Conservation (phyloP, 2,329 filamentous ascomycete species). For the Aspergillus calidoustus region DNA sequence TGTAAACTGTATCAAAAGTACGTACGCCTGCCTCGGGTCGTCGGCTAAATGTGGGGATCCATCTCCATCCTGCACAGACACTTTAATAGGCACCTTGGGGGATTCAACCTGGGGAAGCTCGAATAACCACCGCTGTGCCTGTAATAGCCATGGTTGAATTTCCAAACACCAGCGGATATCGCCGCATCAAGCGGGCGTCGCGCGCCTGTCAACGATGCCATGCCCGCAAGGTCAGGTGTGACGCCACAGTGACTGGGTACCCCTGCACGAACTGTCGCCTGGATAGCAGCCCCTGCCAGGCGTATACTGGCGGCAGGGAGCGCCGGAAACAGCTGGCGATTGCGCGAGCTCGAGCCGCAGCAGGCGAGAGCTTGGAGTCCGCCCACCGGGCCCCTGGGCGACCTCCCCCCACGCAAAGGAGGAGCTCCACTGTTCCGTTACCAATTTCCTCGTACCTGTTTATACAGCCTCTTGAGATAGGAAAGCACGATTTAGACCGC, state of each 20-base stretch:
- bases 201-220: background rate
- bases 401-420: no score
- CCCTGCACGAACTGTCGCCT: slow-evolving; percentile 1
- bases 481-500: background rate
- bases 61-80: background rate
- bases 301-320: background rate
- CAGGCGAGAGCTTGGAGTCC: no score
- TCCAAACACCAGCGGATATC: background rate
- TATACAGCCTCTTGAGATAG: background rate
- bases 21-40: background rate
- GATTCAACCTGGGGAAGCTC: background rate
- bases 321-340: background rate
- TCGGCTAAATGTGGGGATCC: background rate
- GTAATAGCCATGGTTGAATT: background rate
- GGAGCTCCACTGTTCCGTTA: no score
- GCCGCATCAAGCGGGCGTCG: background rate
- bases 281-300: background rate
- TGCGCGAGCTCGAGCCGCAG: background rate
- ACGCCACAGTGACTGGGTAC: background rate
- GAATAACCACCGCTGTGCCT: no score
- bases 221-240: background rate
- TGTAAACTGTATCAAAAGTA: no score
- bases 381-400: no score
- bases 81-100: background rate
- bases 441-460: background rate